Conservation (phyloP, 2,329 filamentous ascomycete species). For the Orbilia oligospora region DNA sequence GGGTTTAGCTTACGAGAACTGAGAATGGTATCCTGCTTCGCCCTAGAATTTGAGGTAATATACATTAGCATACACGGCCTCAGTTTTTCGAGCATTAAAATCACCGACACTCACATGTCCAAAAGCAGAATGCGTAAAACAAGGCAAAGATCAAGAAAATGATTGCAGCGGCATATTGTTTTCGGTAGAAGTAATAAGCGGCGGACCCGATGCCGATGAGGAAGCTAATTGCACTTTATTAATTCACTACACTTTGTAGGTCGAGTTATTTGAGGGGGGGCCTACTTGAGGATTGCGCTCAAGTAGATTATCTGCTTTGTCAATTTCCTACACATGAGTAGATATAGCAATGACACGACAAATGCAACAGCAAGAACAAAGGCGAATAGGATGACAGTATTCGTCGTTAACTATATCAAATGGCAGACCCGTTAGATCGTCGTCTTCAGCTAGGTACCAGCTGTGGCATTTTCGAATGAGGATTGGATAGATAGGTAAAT, state of each 20-base stretch:
- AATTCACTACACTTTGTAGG: not conserved
- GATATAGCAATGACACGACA: slow-evolving; percentile 81
- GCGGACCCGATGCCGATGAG: slow-evolving; percentile 86
- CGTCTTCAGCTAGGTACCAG: not conserved
- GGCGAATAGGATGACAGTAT: slow-evolving; percentile 87
- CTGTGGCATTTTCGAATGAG: not conserved
- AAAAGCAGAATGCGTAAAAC: slow-evolving; percentile 86
- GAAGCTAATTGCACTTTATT: slow-evolving; percentile 68
- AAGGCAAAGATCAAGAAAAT: slow-evolving; percentile 86
- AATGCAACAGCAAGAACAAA: slow-evolving; percentile 82
- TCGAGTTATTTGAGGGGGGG: not conserved
- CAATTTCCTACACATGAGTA: slow-evolving; percentile 80
- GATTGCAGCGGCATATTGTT: slow-evolving; percentile 86
- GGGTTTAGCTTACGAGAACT: slow-evolving; percentile 70
- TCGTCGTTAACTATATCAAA: slow-evolving; percentile 71
- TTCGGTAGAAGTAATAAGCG: slow-evolving; percentile 74
- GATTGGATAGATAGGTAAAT: slow-evolving; percentile 2
- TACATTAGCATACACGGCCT: not conserved
- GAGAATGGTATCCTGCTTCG: slow-evolving; percentile 91
- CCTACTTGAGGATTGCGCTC: slow-evolving; percentile 83
- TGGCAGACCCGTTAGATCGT: not conserved
- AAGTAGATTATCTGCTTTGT: slow-evolving; percentile 95
- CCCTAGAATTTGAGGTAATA: slow-evolving; percentile 65
- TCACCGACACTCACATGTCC: slow-evolving; percentile 73
- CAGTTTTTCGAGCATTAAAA: not conserved